These are phyloP conservation scores for Exobasidium cylindrosporum DNA, from an alignment of 1,284 basidiomycete species.

Conservation along the genomic window DNA sequence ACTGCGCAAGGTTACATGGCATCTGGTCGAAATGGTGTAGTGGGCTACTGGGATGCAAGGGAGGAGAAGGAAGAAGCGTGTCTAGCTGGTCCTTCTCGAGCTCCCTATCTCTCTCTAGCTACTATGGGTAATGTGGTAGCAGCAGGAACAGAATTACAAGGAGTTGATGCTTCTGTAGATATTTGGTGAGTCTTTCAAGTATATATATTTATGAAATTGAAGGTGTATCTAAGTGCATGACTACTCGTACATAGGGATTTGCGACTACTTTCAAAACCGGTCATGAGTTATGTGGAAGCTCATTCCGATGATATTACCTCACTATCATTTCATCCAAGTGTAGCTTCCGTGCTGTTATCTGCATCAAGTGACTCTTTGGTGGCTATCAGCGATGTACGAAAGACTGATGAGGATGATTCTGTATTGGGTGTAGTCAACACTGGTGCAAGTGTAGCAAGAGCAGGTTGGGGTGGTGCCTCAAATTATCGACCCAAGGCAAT, in stretches of 20 bases:
- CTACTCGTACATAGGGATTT: conserved; percentile 25
- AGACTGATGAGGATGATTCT: conserved; percentile 49
- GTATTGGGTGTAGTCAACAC: conserved; percentile 50
- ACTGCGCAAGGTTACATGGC: not conserved
- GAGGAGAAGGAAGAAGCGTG: not conserved
- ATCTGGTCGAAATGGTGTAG: not conserved
- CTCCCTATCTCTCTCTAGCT: conserved; percentile 42
- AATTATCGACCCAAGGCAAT: not conserved
- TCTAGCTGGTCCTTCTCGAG: conserved; percentile 20
- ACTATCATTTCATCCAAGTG: conserved; percentile 35
- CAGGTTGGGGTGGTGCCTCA: conserved; percentile 33
- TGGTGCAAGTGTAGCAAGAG: conserved; percentile 41
- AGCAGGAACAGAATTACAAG: conserved; percentile 46
- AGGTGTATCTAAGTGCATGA: not conserved
- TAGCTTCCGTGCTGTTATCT: conserved; percentile 33
- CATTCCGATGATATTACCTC: conserved; percentile 52
- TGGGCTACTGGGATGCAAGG: conserved; percentile 6
- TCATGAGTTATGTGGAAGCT: conserved; percentile 46
- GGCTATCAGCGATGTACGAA: conserved; percentile 37
- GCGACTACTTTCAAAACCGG: conserved; percentile 23
- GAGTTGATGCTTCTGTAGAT: conserved; percentile 43
- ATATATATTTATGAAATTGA: not conserved
- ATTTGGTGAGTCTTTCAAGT: conserved; percentile 27
- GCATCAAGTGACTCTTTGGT: conserved; percentile 50
- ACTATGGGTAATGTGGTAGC: conserved; percentile 23